Conservation (phyloP, 2,329 filamentous ascomycete genomes). For the Cucurbitaria berberidis region DNA sequence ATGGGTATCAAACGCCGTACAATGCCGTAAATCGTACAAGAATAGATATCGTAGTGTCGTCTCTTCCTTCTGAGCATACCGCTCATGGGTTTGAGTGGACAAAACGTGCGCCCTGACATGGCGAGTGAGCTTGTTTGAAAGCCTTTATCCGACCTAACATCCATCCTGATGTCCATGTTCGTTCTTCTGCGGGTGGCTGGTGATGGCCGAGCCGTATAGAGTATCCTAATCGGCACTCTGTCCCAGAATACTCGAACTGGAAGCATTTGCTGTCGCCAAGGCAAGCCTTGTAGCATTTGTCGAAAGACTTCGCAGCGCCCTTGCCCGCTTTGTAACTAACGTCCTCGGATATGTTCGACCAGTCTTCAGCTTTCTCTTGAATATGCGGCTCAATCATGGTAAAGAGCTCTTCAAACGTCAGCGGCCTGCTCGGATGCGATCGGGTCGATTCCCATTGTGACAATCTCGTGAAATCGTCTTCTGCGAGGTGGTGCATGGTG, state of each 20-base stretch:
- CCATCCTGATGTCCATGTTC: conserved; percentile 41
- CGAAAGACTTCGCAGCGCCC: conserved; percentile 31
- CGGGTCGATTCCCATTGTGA: conserved; percentile 36
- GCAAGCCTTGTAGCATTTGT: conserved; percentile 38
- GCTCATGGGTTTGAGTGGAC: conserved; percentile 44
- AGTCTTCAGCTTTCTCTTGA: conserved; percentile 34
- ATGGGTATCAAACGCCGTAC: conserved; percentile 45
- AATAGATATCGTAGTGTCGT: conserved; percentile 25
- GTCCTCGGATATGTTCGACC: conserved; percentile 44
- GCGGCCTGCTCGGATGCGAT: conserved; percentile 28
- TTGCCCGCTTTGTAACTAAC: conserved; percentile 27
- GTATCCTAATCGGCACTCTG: conserved; percentile 37
- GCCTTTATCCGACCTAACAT: conserved; percentile 36
- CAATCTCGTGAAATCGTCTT: conserved; percentile 37
- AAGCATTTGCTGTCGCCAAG: conserved; percentile 37
- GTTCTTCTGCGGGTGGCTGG: conserved; percentile 27
- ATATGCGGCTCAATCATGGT: conserved; percentile 36
- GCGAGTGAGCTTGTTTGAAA: conserved; percentile 37
- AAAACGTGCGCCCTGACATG: conserved; percentile 41
- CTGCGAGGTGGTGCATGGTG: conserved; percentile 46
- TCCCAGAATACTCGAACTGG: conserved; percentile 40
- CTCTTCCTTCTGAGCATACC: conserved; percentile 2
- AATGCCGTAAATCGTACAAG: conserved; percentile 33
- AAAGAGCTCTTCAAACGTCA: conserved; percentile 46
- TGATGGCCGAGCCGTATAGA: conserved; percentile 38